Base-by-base conservation (phyloP, 768 basidiomycete species). In the Pulveroboletus sp. region DNA sequence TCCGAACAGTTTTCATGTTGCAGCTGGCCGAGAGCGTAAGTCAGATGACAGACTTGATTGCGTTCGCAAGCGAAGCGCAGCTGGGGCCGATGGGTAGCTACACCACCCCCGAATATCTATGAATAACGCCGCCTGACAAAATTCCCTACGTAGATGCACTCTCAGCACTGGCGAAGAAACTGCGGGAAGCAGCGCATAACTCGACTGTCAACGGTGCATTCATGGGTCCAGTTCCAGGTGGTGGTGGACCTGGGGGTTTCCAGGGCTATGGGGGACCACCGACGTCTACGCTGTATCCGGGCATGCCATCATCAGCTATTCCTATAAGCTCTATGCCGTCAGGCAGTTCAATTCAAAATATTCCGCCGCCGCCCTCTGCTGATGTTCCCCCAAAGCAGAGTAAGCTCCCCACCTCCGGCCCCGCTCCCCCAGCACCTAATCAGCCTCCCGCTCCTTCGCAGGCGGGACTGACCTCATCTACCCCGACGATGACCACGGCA, bases 1-100 rank as follows among this genome's bases (percentile, higher is more conserved):
- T 37, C 54, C 32, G 18, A 51, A 55, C 30, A 17, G 18, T 15
- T 44, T 50, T 44, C 17, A 28, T 53, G 50, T 51, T 51, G 32
- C 57, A 86, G 83, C 74, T 92, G 45, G 89, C 89, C 26, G 89
- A 92, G 65, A 89, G 86, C 58, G 87, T 91, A 6, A 79, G 77
- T 39, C 80, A 85, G 53, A 89, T 91, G 89, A 73, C 79, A 31
- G 87, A 90, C 56, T 72, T 92, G 46, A 89, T 92, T 47, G 60
- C 75, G 5, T 89, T 78, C 59, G 80, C 84, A 24, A 76, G 58
- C 24, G 77, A 82, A 32, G 66, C 69, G 7, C 45, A 69, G 0
- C 63, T 83, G 15, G 88, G 88, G 35, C 86, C 87, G 24, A 64
- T 79, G 59, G 83, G 89, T 91, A 69, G 61, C 80, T 74, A 57